Evolutionary conservation across 495 filamentous ascomycete genomes (phyloP), one percentile per base, ranked within the genome.

Genomic region (Aspergillus campestris): DNA sequence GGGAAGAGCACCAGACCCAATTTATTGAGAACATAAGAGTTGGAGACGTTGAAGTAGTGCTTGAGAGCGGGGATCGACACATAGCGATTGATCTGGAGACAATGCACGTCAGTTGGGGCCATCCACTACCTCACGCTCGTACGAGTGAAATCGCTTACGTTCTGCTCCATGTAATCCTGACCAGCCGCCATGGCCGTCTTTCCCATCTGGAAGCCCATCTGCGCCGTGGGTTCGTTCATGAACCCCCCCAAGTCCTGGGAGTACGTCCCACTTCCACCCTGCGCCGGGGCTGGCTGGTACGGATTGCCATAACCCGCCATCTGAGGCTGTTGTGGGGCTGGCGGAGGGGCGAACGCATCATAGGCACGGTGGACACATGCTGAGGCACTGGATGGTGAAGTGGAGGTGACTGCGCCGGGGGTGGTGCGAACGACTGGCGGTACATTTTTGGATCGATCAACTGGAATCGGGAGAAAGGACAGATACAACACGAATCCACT

Each of bases 381-480:
- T 97, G 94, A 37, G 94, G 94, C 37, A 97, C 90, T 27, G 92
- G 92, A 65, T 99, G 92, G 69, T 99, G 92, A 49, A 99, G 83
- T 34, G 92, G 94, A 58, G 92, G 92, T 51, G 92, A 95, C 55
- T 87, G 85, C 45, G 86, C 84, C 34, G 81, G 83, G 18, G 81
- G 77, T 42, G 80, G 79, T 54, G 79, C 82, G 69, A 89, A 94
- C 38, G 77, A 74, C 50, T 77, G 71, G 60, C 89, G 84, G 66
- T 97, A 91, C 89, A 95, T 95, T 65, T 52, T 42, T 35, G 48
- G 34, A 36, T 40, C n/a, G 37, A 27, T 48, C 34, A 28, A 31
- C 14, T 18, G 36, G 40, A 31, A 44, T 11, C 6, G 30, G 18
- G 13, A 44, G 32, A 38, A 38, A 2, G 2, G 18, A 24, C 18